These are phyloP conservation scores for Colletotrichum lentis DNA, from an alignment of 2,329 filamentous ascomycete genomes.

Conservation along the genomic window DNA sequence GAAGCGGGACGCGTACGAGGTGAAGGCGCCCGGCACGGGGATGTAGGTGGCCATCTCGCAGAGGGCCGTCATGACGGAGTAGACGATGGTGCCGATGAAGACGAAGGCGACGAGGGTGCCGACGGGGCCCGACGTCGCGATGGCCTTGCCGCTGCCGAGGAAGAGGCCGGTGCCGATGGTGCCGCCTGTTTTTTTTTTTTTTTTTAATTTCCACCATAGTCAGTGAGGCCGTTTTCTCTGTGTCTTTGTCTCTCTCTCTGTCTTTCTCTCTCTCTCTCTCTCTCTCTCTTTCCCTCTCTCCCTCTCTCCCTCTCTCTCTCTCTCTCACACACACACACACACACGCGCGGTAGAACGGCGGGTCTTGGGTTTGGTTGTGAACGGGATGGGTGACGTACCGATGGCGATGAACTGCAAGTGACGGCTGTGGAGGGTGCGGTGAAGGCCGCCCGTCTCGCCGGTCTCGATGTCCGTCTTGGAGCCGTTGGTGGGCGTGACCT, in stretches of 20 bases:
- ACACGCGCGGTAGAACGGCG: no score
- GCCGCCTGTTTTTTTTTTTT: constrained; percentile 52
- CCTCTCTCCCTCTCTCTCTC: no score
- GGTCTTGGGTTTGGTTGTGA: not conserved
- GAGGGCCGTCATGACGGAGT: constrained; percentile 75
- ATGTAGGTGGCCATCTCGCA: constrained; percentile 81
- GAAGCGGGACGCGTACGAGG: constrained; percentile 78
- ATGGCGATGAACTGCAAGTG: constrained; percentile 62
- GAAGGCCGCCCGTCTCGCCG: constrained; percentile 48
- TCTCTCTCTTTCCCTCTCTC: no score
- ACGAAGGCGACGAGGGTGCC: constrained; percentile 73
- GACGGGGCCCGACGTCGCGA: constrained; percentile 70
- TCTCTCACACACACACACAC: no score
- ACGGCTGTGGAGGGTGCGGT: constrained; percentile 49
- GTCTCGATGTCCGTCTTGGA: constrained; percentile 49
- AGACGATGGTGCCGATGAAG: constrained; percentile 76
- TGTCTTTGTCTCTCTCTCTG: no score
- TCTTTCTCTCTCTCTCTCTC: no score
- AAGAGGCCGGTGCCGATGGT: constrained; percentile 79
- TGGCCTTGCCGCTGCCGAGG: constrained; percentile 70
- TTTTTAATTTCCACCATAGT: no score
- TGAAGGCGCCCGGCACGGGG: constrained; percentile 79
- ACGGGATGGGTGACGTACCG: constrained; percentile 42
- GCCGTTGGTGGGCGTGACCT: constrained; percentile 32
- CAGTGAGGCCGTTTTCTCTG: no score